Evolutionary conservation across 768 basidiomycete genomes (phyloP).

Genomic region (Floccularia luteovirens): DNA sequence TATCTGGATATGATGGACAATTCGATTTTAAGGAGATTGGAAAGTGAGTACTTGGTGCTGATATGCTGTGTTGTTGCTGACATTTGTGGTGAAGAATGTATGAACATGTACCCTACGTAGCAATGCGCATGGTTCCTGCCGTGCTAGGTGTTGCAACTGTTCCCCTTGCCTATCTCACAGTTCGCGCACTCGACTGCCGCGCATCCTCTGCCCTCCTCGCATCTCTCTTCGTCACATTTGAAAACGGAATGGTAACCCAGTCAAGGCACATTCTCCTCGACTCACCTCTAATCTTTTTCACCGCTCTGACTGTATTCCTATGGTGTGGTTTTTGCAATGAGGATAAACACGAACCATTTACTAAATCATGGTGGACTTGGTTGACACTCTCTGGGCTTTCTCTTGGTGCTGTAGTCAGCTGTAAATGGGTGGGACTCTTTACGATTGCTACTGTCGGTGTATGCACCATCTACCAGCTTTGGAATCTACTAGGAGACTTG

Average conservation of each 20-base stretch:
- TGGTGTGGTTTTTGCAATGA: slow-evolving; percentile 93
- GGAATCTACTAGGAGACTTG: slow-evolving; percentile 84
- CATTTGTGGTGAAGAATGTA: slow-evolving; percentile 47
- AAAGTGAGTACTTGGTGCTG: slow-evolving; percentile 50
- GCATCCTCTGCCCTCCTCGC: slow-evolving; percentile 90
- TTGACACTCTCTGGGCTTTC: slow-evolving; percentile 80
- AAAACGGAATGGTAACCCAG: slow-evolving; percentile 94
- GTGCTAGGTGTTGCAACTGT: slow-evolving; percentile 82
- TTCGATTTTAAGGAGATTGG: slow-evolving; percentile 99
- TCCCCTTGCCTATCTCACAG: slow-evolving; percentile 87
- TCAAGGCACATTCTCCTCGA: slow-evolving; percentile 96
- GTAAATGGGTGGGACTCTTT: slow-evolving; percentile 99
- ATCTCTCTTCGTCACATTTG: slow-evolving; percentile 88
- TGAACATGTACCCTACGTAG: slow-evolving; percentile 86
- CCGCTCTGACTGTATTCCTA: slow-evolving; percentile 77
- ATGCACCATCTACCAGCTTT: slow-evolving; percentile 79
- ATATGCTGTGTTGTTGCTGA: not conserved
- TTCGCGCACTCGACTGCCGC: slow-evolving; percentile 88
- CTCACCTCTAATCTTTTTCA: slow-evolving; percentile 98
- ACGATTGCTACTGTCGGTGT: slow-evolving; percentile 92
- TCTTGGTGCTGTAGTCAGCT: slow-evolving; percentile 87
- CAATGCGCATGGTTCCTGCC: slow-evolving; percentile 96
- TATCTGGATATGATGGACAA: slow-evolving; percentile 84
- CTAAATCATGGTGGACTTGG: slow-evolving; percentile 88
- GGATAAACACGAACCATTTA: slow-evolving; percentile 79